Evolutionary conservation across 306 rosid species (phyloP), one percentile per base, ranked within the genome.

Genomic region (Inga leiocalycina): DNA sequence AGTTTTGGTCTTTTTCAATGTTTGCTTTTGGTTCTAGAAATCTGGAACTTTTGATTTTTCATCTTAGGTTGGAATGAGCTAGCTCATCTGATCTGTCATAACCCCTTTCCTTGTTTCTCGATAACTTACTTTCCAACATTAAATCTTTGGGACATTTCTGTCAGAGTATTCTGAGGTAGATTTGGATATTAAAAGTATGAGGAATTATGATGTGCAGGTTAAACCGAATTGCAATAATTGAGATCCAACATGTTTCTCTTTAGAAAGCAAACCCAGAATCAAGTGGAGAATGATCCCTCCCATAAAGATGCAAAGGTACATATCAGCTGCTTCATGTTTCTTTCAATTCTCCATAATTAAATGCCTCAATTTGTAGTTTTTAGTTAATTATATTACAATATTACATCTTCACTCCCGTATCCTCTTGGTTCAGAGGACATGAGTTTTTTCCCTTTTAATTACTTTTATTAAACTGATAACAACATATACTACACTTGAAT

Each of bases 261-360:
- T 45, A 88, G 93, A 85, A 91, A 84, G 71, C 87, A 80, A 51
- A 59, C 82, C 75, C 98, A 89, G 68, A 89, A 71, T 77, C 90
- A 86, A 75, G 86, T 32, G 52, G 93, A 74, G 80, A 83, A 83
- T 74, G 93, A 85, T 71, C 81, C 90, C 71, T 85, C 95, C 3
- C 43, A 34, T 79, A 84, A 90, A 64, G 93, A 92, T 75, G 87
- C 84, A 30, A 95, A 93, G 97, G 98, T 93, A 78, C 78, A 39
- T 39, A 39, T 39, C 43, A 6, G 13, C 20, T 43, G 6, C 2
- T 16, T 57, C n/a, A 16, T 45, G n/a, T 61, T 45, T 20, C 10
- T 65, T 32, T 32, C 35, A 22, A 22, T 24, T 5, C 67, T 61
- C 13, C 30, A 27, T 27, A 48, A 14, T 48, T 48, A 24, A 12